Evolutionary conservation across 371 early-diverging fungal species (phyloP), one percentile per base, ranked within the genome.

Genomic region (Homolaphlyctis polyrhiza): DNA sequence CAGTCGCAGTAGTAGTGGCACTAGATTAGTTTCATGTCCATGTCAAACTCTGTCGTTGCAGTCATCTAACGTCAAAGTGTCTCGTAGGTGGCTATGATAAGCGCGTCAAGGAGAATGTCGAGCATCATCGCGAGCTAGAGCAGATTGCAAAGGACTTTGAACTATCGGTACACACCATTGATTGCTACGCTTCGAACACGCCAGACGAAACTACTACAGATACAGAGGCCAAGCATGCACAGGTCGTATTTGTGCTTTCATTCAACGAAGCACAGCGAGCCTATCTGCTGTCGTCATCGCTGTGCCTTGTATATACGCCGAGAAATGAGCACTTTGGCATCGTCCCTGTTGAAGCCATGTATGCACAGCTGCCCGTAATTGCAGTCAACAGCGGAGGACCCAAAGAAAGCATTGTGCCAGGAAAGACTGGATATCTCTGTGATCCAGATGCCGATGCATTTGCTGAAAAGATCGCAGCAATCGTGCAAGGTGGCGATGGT

Each of bases 271-370:
- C 84, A 18, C 91, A 92, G 71, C 85, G 93, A 23, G 80, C 87
- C 2, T 88, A 71, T 58, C 71, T 97, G 28, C 74, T 97, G n/a
- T 64, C 76, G 1, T 62, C 71, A 1, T 83, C 94, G 0, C 62
- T 70, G 11, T 78, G 87, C 2, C 75, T 94, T 30, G 66, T 96
- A 0, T 97, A 97, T 76, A 97, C 98, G 23, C 98, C 98, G 14
- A 78, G 84, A 21, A 84, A 90, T 68, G 98, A 97, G 72, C 97
- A 97, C 69, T 93, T 97, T 71, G 97, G 97, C 0, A 95, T 97
- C 58, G 94, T 93, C 16, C 98, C 98, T 2, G 85, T 97, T 0
- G 98, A 97, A 69, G 92, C 94, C 58, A 96, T 97, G 98, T 93
- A 91, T 73, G 83, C 84, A 35, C 73, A 78, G 25, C 70, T 91